Conservation (phyloP, 2,329 filamentous ascomycete genomes). For the Exophiala xenobiotica region DNA sequence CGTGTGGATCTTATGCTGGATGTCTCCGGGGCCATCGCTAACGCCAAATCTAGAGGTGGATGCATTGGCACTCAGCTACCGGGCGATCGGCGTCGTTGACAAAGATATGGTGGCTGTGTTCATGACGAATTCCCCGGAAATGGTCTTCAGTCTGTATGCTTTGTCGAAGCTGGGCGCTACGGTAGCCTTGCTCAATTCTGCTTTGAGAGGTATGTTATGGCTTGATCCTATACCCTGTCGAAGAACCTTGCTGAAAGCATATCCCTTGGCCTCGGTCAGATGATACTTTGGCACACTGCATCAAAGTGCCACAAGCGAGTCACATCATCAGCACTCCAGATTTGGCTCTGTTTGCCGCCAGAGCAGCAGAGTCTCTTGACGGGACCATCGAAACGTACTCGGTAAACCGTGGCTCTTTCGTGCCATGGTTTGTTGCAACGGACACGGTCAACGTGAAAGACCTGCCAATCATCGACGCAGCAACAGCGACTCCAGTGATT, state of each 20-base stretch:
- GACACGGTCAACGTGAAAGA: background rate
- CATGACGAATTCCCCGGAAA: slow-evolving; percentile 50
- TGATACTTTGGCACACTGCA: slow-evolving; percentile 46
- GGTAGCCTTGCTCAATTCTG: slow-evolving; percentile 47
- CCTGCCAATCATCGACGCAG: background rate
- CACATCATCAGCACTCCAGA: slow-evolving; percentile 46
- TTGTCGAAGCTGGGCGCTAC: slow-evolving; percentile 47
- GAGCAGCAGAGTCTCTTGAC: slow-evolving; percentile 10
- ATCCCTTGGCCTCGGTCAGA: too few relatives aligned
- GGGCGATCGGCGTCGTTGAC: slow-evolving; percentile 36
- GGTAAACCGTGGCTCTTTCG: background rate
- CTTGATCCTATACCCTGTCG: too few relatives aligned
- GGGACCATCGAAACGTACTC: slow-evolving; percentile 18
- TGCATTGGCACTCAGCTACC: slow-evolving; percentile 42
- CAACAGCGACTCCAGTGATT: background rate
- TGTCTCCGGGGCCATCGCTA: background rate
- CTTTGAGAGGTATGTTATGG: slow-evolving; percentile 34
- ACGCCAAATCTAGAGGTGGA: slow-evolving; percentile 38
- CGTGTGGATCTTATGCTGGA: background rate
- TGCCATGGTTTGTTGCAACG: background rate
- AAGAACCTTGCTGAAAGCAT: too few relatives aligned
- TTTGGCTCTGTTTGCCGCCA: slow-evolving; percentile 32
- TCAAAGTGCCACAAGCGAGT: slow-evolving; percentile 43
- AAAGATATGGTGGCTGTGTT: slow-evolving; percentile 47
- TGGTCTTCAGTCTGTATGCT: slow-evolving; percentile 46